Evolutionary conservation across 495 filamentous ascomycete genomes (phyloP), one percentile per base, ranked within the genome.

Genomic region (Stereocaulon alpinum): DNA sequence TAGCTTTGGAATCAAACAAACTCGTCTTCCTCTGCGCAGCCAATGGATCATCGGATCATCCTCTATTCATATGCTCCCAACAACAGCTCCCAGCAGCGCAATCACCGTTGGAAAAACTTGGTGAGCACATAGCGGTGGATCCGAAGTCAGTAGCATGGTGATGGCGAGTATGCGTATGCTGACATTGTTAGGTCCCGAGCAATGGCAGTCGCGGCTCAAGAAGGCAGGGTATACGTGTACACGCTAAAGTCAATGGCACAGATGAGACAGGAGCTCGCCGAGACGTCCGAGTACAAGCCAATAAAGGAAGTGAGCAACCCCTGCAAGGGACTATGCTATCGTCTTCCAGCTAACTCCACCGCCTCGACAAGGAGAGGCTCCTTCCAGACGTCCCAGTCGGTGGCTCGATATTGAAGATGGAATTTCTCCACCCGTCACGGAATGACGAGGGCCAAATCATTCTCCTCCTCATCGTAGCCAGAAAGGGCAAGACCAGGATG

Each of bases 51-150:
- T 66, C 71, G 18, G 66, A 71, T 52, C 73, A 79, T 7, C 61
- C 76, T 27, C 74, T 80, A 50, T 89, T 95, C 62, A 69, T 82
- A 6, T 74, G 84, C 40, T 77, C 77, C 51, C 76, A 76, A 41
- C 74, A 77, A 41, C 80, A 81, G 14, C 73, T 86, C 14, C 83
- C 82, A 43, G 69, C 72, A 27, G 79, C 80, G 66, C 71, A 76
- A 54, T 76, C 74, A 55, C 67, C 77, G 32, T 78, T 80, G 22
- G 77, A 81, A 44, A 75, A 78, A 56, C 82, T 86, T 56, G 91
- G 91, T 6, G 84, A 83, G 58, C 86, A 91, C 68, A 71, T 95
- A 53, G 86, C 90, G 41, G 83, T 95, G 41, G 90, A 96, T 69
- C 90, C 91, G 22, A 77, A 74, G 81, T 83, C 72, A 67, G 74